phyloP scores from a whole-genome alignment of 331 rosid species.

The Prunus yedoensis region DNA sequence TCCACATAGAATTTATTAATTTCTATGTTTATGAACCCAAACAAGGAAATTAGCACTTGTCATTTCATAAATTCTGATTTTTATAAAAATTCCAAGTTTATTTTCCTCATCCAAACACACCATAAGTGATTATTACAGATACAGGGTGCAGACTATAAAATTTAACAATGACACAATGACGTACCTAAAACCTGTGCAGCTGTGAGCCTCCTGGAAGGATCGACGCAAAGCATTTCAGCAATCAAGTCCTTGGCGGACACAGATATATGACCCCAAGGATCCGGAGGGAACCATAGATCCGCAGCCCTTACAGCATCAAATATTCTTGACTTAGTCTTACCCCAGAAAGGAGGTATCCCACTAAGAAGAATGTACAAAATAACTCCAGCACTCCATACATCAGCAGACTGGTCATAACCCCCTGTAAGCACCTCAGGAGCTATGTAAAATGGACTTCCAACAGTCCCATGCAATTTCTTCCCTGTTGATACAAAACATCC shows the following conservation, averaged over 20 bases:
- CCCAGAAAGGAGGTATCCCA: constrained; percentile 54
- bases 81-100: no score
- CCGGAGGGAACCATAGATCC: constrained; percentile 41
- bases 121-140: neutral
- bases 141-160: neutral
- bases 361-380: constrained; percentile 47
- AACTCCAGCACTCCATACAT: constrained; percentile 47
- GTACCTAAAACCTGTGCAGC: constrained; percentile 41
- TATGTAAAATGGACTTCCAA: constrained; percentile 45
- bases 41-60: no score
- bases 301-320: constrained; percentile 46
- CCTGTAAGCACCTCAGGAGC: constrained; percentile 50
- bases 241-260: constrained; percentile 40
- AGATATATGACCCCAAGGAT: constrained; percentile 40
- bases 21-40: no score
- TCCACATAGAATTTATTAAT: no score
- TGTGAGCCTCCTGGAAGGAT: constrained; percentile 39
- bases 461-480: constrained; percentile 39
- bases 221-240: constrained; percentile 39
- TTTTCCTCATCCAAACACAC: no score
- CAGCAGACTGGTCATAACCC: constrained; percentile 45
- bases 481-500: constrained; percentile 23
- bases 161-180: neutral
- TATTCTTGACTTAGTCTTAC: constrained; percentile 43
- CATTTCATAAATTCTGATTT: no score